Conservation (phyloP, 345 rosid species). For the Populus nigra region DNA sequence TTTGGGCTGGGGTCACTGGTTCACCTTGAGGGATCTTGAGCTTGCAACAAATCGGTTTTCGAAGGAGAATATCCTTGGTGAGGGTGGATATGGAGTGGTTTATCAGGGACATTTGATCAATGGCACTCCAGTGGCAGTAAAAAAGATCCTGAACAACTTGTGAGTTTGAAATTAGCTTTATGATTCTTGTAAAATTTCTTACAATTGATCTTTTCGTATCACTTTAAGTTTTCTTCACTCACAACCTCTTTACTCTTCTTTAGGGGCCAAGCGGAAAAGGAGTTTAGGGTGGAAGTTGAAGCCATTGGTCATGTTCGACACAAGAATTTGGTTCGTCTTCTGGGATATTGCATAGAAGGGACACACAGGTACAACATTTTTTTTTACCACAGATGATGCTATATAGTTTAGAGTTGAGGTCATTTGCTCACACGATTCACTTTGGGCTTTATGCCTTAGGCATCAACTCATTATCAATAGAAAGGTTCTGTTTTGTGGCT, state of each 20-base stretch:
- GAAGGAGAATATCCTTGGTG: conserved; percentile 69
- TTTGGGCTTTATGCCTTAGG: background rate
- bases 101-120: conserved; percentile 65
- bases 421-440: background rate
- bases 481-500: background rate
- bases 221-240: background rate
- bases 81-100: conserved; percentile 83
- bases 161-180: conserved; percentile 32
- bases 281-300: conserved; percentile 74
- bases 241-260: conserved; percentile 2
- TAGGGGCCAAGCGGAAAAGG: conserved; percentile 90
- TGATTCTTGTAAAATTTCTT: background rate
- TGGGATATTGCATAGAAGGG: conserved; percentile 81
- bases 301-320: conserved; percentile 88
- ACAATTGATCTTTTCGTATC: conserved; percentile 1
- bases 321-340: conserved; percentile 78
- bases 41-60: conserved; percentile 72
- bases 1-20: conserved; percentile 91
- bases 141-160: conserved; percentile 72
- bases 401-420: background rate
- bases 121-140: conserved; percentile 72
- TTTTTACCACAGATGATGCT: background rate
- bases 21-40: conserved; percentile 76
- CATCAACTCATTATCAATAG: background rate
- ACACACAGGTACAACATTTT: conserved; percentile 49